Evolutionary conservation across 2,329 filamentous ascomycete genomes (phyloP).

Genomic region (Cryphonectria carpinicola): DNA sequence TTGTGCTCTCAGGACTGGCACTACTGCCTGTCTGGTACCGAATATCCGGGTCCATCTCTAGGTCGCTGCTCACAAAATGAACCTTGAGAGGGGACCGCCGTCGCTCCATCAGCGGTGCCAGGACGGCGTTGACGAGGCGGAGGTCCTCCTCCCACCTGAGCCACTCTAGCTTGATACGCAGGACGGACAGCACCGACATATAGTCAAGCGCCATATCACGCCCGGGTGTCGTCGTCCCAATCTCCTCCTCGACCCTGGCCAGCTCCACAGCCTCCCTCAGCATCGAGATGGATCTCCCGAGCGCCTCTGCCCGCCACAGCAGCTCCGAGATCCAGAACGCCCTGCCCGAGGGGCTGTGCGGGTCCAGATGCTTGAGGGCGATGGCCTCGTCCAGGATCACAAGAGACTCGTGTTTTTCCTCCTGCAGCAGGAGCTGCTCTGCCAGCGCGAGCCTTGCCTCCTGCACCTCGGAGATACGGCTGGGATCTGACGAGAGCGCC

Average conservation of each 20-base stretch:
- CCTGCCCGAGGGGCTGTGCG: not conserved
- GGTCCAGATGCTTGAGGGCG: not conserved
- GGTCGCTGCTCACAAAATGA: constrained; percentile 4
- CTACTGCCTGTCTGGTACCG: constrained; percentile 1
- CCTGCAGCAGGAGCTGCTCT: constrained; percentile 2
- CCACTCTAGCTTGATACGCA: constrained; percentile 11
- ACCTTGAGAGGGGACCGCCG: not conserved
- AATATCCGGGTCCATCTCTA: constrained; percentile 1
- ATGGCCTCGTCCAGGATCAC: constrained; percentile 5
- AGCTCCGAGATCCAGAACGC: constrained; percentile 21
- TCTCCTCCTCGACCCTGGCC: constrained; percentile 5
- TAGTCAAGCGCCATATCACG: not conserved
- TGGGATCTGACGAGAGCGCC: not conserved
- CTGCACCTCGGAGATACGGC: constrained; percentile 1
- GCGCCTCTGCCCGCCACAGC: constrained; percentile 3
- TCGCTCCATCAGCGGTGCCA: constrained; percentile 1
- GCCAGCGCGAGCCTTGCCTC: constrained; percentile 18
- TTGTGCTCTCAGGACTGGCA: constrained; percentile 1
- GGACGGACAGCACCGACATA: not conserved
- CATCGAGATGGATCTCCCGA: constrained; percentile 1
- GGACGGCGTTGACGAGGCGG: not conserved
- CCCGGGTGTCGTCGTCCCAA: not conserved
- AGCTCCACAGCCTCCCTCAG: constrained; percentile 7
- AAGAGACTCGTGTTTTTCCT: not conserved
- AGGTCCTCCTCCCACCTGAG: constrained; percentile 13